Evolutionary conservation across 1,284 basidiomycete genomes (phyloP).

Genomic region (Sanghuangporus weigelae): DNA sequence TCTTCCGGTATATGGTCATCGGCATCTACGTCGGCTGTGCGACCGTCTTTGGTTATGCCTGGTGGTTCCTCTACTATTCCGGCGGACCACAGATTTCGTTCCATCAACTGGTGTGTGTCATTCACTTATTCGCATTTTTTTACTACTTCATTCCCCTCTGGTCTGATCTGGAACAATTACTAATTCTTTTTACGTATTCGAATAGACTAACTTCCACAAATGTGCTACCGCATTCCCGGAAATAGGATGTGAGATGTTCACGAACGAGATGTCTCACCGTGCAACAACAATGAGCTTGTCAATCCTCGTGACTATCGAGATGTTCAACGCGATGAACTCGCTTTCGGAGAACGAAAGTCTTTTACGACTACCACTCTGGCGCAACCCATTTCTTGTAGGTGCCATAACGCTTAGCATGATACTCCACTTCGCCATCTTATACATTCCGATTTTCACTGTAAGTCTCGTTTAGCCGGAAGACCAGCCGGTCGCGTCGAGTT

Average conservation of each 20-base stretch:
- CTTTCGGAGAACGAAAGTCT: slow-evolving; percentile 97
- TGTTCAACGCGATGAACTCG: slow-evolving; percentile 99
- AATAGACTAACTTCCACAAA: slow-evolving; percentile 90
- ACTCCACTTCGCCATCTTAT: slow-evolving; percentile 91
- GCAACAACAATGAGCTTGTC: slow-evolving; percentile 96
- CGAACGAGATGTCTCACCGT: slow-evolving; percentile 75
- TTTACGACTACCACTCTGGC: slow-evolving; percentile 85
- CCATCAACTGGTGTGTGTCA: slow-evolving; percentile 76
- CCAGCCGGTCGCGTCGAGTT: slow-evolving; percentile 7
- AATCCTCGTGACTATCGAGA: slow-evolving; percentile 92
- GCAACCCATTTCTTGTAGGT: slow-evolving; percentile 86
- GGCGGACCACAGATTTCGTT: slow-evolving; percentile 92
- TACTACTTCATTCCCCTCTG: background rate
- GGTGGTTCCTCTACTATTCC: slow-evolving; percentile 95
- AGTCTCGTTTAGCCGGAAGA: slow-evolving; percentile 28
- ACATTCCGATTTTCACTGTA: slow-evolving; percentile 91
- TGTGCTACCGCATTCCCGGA: slow-evolving; percentile 79
- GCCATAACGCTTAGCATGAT: slow-evolving; percentile 88
- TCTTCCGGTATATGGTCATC: slow-evolving; percentile 92
- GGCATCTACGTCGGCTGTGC: slow-evolving; percentile 93
- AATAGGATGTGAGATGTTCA: slow-evolving; percentile 94
- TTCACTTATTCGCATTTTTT: background rate
- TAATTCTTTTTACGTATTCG: slow-evolving; percentile 11
- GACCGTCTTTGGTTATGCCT: slow-evolving; percentile 95
- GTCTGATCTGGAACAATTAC: background rate